A percentile compares a stretch with the other conserved stretches of the same genome.
Conservation (phyloP, 1,284 basidiomycete genomes). For the Rhodotorula sp. region DNA sequence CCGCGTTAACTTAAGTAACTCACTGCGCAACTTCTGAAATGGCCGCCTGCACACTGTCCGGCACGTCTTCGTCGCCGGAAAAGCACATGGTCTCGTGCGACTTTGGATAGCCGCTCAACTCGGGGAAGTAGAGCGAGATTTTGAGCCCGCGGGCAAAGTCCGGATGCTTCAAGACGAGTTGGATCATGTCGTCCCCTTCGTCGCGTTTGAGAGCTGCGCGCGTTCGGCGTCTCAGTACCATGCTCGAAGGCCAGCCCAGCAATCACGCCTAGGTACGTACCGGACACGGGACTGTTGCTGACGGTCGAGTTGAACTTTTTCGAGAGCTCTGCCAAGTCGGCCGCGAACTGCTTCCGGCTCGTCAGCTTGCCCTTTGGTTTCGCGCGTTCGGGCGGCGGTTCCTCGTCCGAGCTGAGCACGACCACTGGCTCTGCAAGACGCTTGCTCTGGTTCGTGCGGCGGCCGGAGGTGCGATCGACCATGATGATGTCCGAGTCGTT, state of each 20-base stretch:
- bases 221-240: too few species aligned
- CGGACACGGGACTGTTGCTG: neutral
- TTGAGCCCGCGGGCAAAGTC: conserved; percentile 16
- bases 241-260: too few species aligned
- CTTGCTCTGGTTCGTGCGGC: neutral
- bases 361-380: conserved; percentile 35
- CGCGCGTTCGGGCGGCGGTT: neutral
- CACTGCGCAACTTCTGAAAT: conserved; percentile 30
- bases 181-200: conserved; percentile 33
- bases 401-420: neutral
- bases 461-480: neutral
- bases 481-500: conserved; percentile 8
- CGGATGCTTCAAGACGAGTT: conserved; percentile 21
- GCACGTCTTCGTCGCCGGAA: conserved; percentile 25
- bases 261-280: neutral
- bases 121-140: conserved; percentile 34
- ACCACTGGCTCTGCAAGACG: neutral
- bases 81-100: conserved; percentile 33
- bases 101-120: conserved; percentile 33
- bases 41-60: conserved; percentile 11
- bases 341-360: conserved; percentile 31
- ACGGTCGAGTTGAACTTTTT: neutral
- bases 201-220: conserved; percentile 25
- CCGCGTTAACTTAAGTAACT: neutral
- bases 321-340: conserved; percentile 12